Conservation (phyloP, 805 yeast species). For the Yueomyces sp. region DNA sequence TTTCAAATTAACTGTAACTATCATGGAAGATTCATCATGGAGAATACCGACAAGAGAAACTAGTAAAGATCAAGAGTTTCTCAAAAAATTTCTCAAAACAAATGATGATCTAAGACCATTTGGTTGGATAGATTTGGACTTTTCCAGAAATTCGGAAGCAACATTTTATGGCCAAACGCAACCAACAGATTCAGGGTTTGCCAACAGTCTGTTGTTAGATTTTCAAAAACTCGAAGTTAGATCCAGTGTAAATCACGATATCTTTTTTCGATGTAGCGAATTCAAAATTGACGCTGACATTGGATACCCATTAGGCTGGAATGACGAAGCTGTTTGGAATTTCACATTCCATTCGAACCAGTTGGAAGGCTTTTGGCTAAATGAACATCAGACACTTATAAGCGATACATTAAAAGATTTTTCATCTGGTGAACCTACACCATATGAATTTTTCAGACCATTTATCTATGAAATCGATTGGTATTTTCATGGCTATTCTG, state of each 20-base stretch:
- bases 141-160: constrained; percentile 39
- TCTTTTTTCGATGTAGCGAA: constrained; percentile 47
- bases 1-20: constrained; percentile 39
- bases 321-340: constrained; percentile 59
- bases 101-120: constrained; percentile 46
- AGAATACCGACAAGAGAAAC: constrained; percentile 76
- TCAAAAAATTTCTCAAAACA: constrained; percentile 20
- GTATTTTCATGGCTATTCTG: constrained; percentile 41
- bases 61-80: constrained; percentile 52
- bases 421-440: constrained; percentile 52
- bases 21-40: constrained; percentile 52
- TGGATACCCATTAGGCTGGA: constrained; percentile 73
- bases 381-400: constrained; percentile 70
- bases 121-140: constrained; percentile 82
- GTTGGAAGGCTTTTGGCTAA: constrained; percentile 47
- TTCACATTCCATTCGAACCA: constrained; percentile 40
- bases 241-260: constrained; percentile 81
- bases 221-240: constrained; percentile 49
- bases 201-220: constrained; percentile 32
- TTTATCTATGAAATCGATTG: constrained; percentile 48
- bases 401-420: constrained; percentile 70
- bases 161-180: constrained; percentile 35
- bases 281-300: constrained; percentile 44
- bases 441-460: constrained; percentile 70
- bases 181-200: constrained; percentile 44